Conservation (phyloP, 441 rosid genomes). For the Jatropha podagrica region DNA sequence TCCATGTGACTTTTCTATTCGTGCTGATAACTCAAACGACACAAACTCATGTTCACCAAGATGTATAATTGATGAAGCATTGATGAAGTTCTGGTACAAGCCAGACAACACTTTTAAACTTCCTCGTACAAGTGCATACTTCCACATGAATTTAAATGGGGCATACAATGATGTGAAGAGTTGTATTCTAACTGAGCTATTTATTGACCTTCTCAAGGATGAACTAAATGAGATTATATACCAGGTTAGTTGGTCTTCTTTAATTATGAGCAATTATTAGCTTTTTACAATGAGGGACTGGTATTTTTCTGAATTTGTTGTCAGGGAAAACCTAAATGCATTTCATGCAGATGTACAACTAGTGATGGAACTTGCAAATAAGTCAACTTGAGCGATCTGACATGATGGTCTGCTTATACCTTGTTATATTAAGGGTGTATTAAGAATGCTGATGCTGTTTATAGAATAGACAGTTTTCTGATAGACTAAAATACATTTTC, state of each 20-base stretch:
- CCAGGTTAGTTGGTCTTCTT: constrained; percentile 57
- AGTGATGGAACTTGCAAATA: background rate
- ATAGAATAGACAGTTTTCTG: background rate
- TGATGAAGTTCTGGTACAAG: constrained; percentile 94
- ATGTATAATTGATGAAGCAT: constrained; percentile 75
- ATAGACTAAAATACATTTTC: background rate
- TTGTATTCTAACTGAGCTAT: constrained; percentile 83
- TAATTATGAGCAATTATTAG: constrained; percentile 3
- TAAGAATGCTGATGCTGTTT: background rate
- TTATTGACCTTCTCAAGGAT: constrained; percentile 82
- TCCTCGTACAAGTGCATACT: constrained; percentile 90
- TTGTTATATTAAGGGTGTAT: background rate
- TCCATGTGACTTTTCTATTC: constrained; percentile 81
- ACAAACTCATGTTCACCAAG: constrained; percentile 46
- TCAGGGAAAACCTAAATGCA: background rate
- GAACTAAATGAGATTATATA: constrained; percentile 88
- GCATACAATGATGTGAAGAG: constrained; percentile 64
- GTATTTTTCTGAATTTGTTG: constrained; percentile 17
- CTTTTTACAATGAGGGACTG: constrained; percentile 14
- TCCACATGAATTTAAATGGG: constrained; percentile 80
- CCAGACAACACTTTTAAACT: constrained; percentile 75
- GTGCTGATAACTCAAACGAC: constrained; percentile 37
- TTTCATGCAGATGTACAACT: constrained; percentile 1
- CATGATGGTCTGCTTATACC: background rate
- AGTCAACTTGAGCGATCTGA: background rate